Percentiles rank a stretch among this genome's conserved stretches.
phyloP scores from a whole-genome alignment of 2,329 filamentous ascomycete genomes.

The Aureobasidium sp. region DNA sequence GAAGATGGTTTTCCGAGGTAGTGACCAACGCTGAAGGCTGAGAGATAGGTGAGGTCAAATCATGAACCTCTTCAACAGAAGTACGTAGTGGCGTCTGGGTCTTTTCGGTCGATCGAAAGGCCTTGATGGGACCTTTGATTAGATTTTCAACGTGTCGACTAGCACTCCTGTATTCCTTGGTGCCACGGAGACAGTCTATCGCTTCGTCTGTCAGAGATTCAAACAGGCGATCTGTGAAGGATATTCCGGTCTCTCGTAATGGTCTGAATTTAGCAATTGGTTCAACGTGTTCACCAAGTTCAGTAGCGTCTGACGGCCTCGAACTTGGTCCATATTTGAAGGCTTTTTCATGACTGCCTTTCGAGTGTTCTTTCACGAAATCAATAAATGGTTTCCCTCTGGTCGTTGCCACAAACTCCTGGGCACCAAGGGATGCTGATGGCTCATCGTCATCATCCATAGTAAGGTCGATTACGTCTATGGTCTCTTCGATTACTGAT shows the following conservation, averaged over 20 bases:
- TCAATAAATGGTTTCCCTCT: not conserved
- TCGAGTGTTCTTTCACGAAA: too few species aligned
- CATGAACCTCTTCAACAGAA: not conserved
- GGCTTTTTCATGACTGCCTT: too few species aligned
- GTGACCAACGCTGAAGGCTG: not conserved
- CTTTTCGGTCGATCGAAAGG: not conserved
- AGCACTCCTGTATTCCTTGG: not conserved
- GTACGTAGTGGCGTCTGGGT: not conserved
- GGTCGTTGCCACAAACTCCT: too few species aligned
- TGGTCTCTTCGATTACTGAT: not conserved
- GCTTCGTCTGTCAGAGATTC: not conserved
- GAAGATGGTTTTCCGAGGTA: not conserved
- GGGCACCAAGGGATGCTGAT: not conserved
- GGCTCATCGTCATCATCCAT: constrained; percentile 2
- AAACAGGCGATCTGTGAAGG: not conserved
- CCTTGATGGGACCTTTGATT: not conserved
- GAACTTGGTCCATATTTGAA: too few species aligned
- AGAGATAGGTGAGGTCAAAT: not conserved
- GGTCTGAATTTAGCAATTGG: too few species aligned
- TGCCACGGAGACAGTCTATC: not conserved
- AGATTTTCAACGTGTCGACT: not conserved
- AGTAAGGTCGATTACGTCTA: not conserved
- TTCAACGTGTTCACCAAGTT: too few species aligned
- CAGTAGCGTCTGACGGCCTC: too few species aligned
- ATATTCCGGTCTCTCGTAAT: not conserved